Evolutionary conservation across 2,329 filamentous ascomycete genomes (phyloP).

Genomic region (Pseudomassariella vexata): DNA sequence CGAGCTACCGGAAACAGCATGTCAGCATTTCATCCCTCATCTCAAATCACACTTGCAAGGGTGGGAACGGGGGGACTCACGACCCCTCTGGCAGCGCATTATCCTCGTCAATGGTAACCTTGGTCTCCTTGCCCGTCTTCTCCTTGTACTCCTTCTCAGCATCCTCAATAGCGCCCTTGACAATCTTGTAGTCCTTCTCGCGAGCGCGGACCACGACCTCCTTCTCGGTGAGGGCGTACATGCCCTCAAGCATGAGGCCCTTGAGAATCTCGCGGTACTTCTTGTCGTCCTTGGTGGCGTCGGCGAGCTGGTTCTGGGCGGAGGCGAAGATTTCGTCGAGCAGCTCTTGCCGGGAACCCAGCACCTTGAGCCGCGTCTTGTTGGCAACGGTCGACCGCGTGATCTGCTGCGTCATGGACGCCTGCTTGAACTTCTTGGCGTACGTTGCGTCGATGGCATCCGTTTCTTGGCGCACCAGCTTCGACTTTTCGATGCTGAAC

Average conservation of each 20-base stretch:
- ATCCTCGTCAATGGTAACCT: slow-evolving; percentile 69
- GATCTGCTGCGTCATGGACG: slow-evolving; percentile 97
- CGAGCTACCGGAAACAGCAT: slow-evolving; percentile 46
- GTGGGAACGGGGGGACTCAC: slow-evolving; percentile 53
- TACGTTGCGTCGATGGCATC: slow-evolving; percentile 86
- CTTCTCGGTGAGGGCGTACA: slow-evolving; percentile 81
- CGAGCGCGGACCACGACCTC: slow-evolving; percentile 69
- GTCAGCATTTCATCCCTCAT: slow-evolving; percentile 1
- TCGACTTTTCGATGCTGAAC: slow-evolving; percentile 98
- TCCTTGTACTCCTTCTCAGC: slow-evolving; percentile 82
- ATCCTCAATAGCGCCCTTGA: slow-evolving; percentile 72
- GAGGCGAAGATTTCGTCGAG: slow-evolving; percentile 85
- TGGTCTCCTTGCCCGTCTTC: slow-evolving; percentile 62
- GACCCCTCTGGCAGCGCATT: slow-evolving; percentile 74
- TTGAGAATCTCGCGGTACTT: slow-evolving; percentile 75
- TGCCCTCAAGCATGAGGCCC: slow-evolving; percentile 79
- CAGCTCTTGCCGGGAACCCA: slow-evolving; percentile 82
- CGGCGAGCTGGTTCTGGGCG: slow-evolving; percentile 64
- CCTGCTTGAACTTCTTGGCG: slow-evolving; percentile 99
- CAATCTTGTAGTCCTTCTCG: slow-evolving; percentile 70
- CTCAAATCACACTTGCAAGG: no score
- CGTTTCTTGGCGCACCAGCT: slow-evolving; percentile 94
- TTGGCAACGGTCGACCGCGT: slow-evolving; percentile 93
- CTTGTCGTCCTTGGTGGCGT: slow-evolving; percentile 59
- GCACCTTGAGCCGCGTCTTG: slow-evolving; percentile 86